Evolutionary conservation across 768 basidiomycete genomes (phyloP).

Genomic region (Phlegmacium glaucopus): DNA sequence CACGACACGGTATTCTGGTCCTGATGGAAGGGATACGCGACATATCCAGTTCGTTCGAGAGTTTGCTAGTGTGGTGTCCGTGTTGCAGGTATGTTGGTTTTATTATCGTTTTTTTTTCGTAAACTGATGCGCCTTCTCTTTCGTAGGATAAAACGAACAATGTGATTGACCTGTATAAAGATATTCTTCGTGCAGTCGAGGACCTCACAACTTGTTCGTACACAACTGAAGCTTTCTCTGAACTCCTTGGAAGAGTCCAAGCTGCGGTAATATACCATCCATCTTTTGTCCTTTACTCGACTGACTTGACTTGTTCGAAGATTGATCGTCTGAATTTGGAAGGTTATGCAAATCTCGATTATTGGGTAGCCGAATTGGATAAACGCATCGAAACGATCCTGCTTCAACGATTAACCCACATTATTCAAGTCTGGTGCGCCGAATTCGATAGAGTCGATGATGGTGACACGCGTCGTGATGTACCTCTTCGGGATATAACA

Average conservation of each 20-base stretch:
- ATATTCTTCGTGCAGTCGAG: conserved; percentile 80
- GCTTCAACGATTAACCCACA: conserved; percentile 66
- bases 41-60: conserved; percentile 95
- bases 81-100: conserved; percentile 68
- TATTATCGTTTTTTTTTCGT: not conserved
- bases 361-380: conserved; percentile 85
- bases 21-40: conserved; percentile 80
- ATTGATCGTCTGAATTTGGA: conserved; percentile 95
- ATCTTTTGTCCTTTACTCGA: not conserved
- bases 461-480: conserved; percentile 54
- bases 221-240: conserved; percentile 76
- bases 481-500: conserved; percentile 49
- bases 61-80: conserved; percentile 89
- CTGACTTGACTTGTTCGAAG: conserved; percentile 29
- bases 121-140: not conserved
- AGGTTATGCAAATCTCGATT: conserved; percentile 91
- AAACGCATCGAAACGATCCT: conserved; percentile 81
- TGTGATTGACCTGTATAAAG: conserved; percentile 87
- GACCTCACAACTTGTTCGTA: conserved; percentile 88
- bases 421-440: conserved; percentile 83
- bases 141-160: conserved; percentile 88
- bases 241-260: conserved; percentile 76
- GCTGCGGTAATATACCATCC: conserved; percentile 52
- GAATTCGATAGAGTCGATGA: conserved; percentile 82
- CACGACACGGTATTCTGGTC: conserved; percentile 48